Base-by-base conservation (phyloP, 176 grass and related monocot species). In the Rhynchospora pubera region DNA sequence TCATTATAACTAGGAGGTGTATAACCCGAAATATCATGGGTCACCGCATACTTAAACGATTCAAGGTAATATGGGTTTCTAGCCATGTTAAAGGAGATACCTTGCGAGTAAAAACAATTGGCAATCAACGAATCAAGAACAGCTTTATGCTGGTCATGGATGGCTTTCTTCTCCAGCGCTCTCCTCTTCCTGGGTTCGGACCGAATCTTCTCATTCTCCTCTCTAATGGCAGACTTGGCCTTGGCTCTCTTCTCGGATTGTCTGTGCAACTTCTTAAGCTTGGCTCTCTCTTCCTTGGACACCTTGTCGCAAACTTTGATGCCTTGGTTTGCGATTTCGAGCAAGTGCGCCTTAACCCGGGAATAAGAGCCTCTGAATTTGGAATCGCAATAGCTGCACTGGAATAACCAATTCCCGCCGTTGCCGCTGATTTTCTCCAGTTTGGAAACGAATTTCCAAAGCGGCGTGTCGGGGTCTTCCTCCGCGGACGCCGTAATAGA, bases 231-330 rank as follows among this genome's bases (percentile, higher is more conserved):
- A 34, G 11, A 65, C n/a, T n/a, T 68, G 14, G 43, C 15, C 6
- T 43, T 68, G 1, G 65, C 30, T 68, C 65, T 18, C 28, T 30
- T 32, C 65, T 22, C 68, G 13, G 45, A 48, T 48, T 74, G 46
- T 24, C 19, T 51, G 47, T 74, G 22, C 46, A 74, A 15, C 70
- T 52, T 74, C 21, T 14, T 59, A 2, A 58, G 44, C 28, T 39
- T 58, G 4, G 42, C 74, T 21, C 44, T 45, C 44, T 84, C 58
- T 43, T 45, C 4, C 0, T 26, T 72, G 5, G 63, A 30, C 12
- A 63, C 44, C 45, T 83, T 83, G 48, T 52, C 50, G 23, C 45
- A 83, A 51, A 30, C 21, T 68, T 57, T 83, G 39, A 83, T 72
- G 21, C 65, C 65, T 34, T 83, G 65, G n/a, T n/a, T 57, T 12